A percentile compares a stretch with the other conserved stretches of the same genome.
Evolutionary conservation across 1,139 yeast species (phyloP).

Genomic region (Scheffersomyces cryptocercus): DNA sequence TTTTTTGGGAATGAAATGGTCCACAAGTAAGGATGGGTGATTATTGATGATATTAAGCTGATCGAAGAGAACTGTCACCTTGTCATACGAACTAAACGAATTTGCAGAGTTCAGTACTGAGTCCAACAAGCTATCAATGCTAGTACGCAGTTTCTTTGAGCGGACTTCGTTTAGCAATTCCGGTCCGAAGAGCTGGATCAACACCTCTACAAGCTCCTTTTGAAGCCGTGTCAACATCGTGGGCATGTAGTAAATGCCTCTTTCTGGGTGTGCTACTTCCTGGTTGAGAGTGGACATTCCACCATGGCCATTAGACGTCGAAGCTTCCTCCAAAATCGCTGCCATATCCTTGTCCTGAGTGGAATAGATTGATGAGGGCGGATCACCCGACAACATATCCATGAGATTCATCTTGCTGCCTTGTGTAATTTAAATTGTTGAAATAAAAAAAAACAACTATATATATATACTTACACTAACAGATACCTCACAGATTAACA

Average conservation of each 20-base stretch:
- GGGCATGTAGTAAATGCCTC: constrained; percentile 52
- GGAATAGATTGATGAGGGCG: constrained; percentile 6
- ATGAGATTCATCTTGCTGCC: constrained; percentile 32
- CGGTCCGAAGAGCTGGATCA: constrained; percentile 51
- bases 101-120: constrained; percentile 29
- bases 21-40: constrained; percentile 71
- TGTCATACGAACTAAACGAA: constrained; percentile 10
- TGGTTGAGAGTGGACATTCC: background rate
- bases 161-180: constrained; percentile 38
- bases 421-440: too few relatives aligned
- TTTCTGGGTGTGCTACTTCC: constrained; percentile 1
- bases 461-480: too few relatives aligned
- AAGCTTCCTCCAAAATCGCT: constrained; percentile 1
- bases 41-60: constrained; percentile 52
- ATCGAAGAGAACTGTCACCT: constrained; percentile 40
- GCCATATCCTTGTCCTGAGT: constrained; percentile 5
- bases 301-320: background rate
- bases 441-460: too few relatives aligned
- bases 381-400: constrained; percentile 32
- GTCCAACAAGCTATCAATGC: constrained; percentile 40
- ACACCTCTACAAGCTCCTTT: constrained; percentile 52
- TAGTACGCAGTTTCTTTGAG: constrained; percentile 27
- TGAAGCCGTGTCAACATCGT: constrained; percentile 57
- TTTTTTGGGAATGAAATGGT: constrained; percentile 73
- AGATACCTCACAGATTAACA: too few relatives aligned